Evolutionary conservation across 805 yeast species (phyloP).

Genomic region (Pichia occidentalis): DNA sequence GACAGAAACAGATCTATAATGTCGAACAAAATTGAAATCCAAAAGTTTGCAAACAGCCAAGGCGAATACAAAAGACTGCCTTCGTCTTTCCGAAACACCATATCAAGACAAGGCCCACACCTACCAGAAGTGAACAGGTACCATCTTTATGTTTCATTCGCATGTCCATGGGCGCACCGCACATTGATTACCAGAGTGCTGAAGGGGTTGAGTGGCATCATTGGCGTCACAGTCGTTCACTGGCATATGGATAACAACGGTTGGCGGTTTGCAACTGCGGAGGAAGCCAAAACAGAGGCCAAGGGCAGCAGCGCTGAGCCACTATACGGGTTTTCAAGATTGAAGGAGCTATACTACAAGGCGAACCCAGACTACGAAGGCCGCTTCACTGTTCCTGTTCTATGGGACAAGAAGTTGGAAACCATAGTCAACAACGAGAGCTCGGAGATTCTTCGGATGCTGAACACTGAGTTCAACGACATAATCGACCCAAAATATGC

Average conservation of each 20-base stretch:
- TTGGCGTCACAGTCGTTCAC: slow-evolving; percentile 74
- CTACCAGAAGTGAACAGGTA: slow-evolving; percentile 79
- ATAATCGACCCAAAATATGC: slow-evolving; percentile 44
- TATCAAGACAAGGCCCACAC: slow-evolving; percentile 49
- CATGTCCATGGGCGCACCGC: slow-evolving; percentile 97
- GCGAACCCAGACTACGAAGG: slow-evolving; percentile 73
- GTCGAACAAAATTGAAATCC: slow-evolving; percentile 32
- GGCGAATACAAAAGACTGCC: slow-evolving; percentile 52
- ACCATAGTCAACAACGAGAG: slow-evolving; percentile 92
- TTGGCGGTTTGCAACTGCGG: slow-evolving; percentile 65
- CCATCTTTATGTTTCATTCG: slow-evolving; percentile 78
- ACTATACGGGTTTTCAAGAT: slow-evolving; percentile 48
- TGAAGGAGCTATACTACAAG: slow-evolving; percentile 68
- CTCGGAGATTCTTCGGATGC: slow-evolving; percentile 79
- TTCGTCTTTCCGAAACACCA: slow-evolving; percentile 53
- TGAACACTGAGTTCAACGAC: slow-evolving; percentile 68
- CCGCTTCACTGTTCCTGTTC: slow-evolving; percentile 85
- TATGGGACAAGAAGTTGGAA: slow-evolving; percentile 79
- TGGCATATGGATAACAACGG: slow-evolving; percentile 87
- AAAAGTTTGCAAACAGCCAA: slow-evolving; percentile 42
- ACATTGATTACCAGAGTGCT: slow-evolving; percentile 64
- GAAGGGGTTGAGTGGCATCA: slow-evolving; percentile 62
- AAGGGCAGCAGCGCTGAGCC: slow-evolving; percentile 50
- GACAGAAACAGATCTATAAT: background rate
- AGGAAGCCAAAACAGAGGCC: slow-evolving; percentile 33